Base-by-base conservation (phyloP, 1,284 basidiomycete genomes). In the Boletus semigastroideus region DNA sequence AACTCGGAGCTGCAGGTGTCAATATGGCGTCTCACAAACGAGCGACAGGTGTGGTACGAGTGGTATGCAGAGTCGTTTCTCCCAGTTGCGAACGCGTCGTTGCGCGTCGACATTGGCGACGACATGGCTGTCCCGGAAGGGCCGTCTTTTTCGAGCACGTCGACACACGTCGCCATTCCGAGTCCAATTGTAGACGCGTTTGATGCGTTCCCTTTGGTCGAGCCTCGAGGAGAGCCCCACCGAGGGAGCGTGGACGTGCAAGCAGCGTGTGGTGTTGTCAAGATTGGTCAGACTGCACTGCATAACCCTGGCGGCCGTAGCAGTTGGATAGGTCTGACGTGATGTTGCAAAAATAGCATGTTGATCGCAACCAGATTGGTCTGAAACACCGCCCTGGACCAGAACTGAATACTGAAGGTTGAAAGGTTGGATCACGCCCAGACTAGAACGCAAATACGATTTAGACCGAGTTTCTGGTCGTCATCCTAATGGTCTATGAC, bases 11-110 rank as follows among this genome's bases (percentile, higher is more conserved):
- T 99, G 16, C 90, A 94, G 51, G 92, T 98, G 10, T 90, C 91
- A 48, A 83, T 99, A 47, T 99, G 97, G 96, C 85, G 97, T 28
- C 73, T 98, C 52, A 94, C 94, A 1, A 90, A 90, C 67, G 79
- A 86, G 55, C 82, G 86, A 30, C 84, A 90, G 62, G 93, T 99
- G 9, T 99, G 97, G 97, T 99, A 98, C 73, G 97, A 99, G 72
- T 99, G 97, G 97, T 86, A 87, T 63, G 94, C 93, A 0, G 94
- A 98, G 64, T 86, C 88, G 4, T 98, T 91, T 75, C 76, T 98
- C 38, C 83, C 87, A 8, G 74, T 86, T n/a, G 69, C 68, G 42
- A 59, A 58, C 36, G 58, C 62, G 42, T 50, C 66, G 45, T 47
- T 48, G 48, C 57, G 64, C 4, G 53, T 36, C 27, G 55, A 58